Evolutionary conservation across 768 basidiomycete genomes (phyloP).

Genomic region (Tricholoma furcatifolium): DNA sequence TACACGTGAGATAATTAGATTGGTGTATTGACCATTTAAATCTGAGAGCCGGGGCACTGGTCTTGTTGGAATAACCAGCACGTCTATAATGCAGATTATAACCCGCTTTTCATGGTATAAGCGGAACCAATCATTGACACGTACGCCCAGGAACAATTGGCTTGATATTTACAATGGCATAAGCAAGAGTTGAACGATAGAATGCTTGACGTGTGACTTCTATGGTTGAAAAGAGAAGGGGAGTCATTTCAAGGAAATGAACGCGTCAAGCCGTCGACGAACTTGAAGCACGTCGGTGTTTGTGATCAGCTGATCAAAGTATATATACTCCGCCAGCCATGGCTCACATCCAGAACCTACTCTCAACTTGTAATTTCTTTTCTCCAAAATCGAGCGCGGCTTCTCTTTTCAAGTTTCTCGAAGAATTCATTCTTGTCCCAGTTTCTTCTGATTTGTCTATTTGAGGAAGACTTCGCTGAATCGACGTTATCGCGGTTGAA

Average conservation of each 20-base stretch:
- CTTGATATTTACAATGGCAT: conserved; percentile 92
- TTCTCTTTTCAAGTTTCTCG: no score
- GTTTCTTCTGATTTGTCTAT: no score
- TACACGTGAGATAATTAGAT: background rate
- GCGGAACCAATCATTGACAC: conserved; percentile 27
- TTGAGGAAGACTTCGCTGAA: no score
- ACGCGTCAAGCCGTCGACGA: no score
- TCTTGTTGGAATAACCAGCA: conserved; percentile 58
- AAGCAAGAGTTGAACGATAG: conserved; percentile 65
- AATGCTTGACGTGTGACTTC: conserved; percentile 79
- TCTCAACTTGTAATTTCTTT: no score
- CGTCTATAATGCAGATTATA: conserved; percentile 42
- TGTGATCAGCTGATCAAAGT: no score
- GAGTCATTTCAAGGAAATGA: background rate
- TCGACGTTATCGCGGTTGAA: no score
- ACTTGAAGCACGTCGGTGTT: no score
- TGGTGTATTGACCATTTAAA: conserved; percentile 38
- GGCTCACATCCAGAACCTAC: no score
- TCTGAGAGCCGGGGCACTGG: conserved; percentile 57
- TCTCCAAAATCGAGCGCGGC: no score
- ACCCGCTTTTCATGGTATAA: background rate
- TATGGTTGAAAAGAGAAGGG: conserved; percentile 72
- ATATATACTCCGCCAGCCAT: no score
- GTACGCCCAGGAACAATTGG: conserved; percentile 93
- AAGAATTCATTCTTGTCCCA: no score